Evolutionary conservation across 2,329 filamentous ascomycete genomes (phyloP).

Genomic region (Periconia sp.): DNA sequence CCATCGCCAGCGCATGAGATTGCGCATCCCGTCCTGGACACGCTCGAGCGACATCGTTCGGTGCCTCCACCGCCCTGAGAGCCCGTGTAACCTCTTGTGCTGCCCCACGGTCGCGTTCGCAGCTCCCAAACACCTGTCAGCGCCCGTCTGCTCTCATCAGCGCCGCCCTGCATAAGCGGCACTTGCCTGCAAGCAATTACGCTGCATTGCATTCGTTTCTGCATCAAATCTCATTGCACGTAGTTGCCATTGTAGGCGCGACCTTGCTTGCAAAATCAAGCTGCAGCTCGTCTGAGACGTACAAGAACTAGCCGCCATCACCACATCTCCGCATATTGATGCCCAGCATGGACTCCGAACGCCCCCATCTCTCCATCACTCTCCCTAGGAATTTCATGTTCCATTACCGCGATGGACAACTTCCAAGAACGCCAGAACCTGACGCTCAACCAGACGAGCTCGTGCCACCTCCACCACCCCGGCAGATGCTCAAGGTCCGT

Average conservation of each 20-base stretch:
- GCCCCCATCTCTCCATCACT: slow-evolving; percentile 52
- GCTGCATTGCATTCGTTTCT: slow-evolving; percentile 29
- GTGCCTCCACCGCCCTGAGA: slow-evolving; percentile 24
- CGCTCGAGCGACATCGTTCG: slow-evolving; percentile 16
- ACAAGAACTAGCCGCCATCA: slow-evolving; percentile 7
- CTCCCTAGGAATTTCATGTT: slow-evolving; percentile 55
- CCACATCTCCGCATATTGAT: slow-evolving; percentile 1
- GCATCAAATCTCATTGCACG: slow-evolving; percentile 16
- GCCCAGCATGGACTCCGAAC: slow-evolving; percentile 43
- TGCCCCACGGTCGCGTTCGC: slow-evolving; percentile 40
- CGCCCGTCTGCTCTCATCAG: slow-evolving; percentile 21
- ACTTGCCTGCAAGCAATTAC: slow-evolving; percentile 10
- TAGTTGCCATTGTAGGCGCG: slow-evolving; percentile 1
- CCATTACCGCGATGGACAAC: slow-evolving; percentile 48
- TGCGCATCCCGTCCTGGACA: slow-evolving; percentile 24
- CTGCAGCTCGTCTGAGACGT: background rate
- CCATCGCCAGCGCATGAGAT: slow-evolving; percentile 11
- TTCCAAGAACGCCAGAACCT: slow-evolving; percentile 50
- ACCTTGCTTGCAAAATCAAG: slow-evolving; percentile 5
- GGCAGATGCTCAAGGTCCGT: slow-evolving; percentile 52
- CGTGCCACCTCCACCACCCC: slow-evolving; percentile 48
- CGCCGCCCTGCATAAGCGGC: slow-evolving; percentile 30
- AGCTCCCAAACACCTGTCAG: slow-evolving; percentile 34
- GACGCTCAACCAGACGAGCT: slow-evolving; percentile 40
- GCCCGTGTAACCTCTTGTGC: slow-evolving; percentile 35